Percentiles rank a stretch among this genome's conserved stretches.
Evolutionary conservation across 331 rosid genomes (phyloP).

Genomic region (Saraca asoca): DNA sequence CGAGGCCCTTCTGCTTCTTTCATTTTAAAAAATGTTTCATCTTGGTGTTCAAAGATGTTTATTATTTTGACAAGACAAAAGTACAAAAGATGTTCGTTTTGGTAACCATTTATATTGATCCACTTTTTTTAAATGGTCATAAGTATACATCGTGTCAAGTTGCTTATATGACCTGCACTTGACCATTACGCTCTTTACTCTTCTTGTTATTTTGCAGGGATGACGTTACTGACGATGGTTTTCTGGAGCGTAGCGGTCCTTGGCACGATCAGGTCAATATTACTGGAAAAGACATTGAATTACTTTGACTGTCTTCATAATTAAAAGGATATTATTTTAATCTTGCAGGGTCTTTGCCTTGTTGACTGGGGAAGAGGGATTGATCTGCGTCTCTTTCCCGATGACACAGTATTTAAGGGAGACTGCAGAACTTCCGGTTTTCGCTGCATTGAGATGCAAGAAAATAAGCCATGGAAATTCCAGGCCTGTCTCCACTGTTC

Average conservation of each 20-base stretch:
- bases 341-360: slow-evolving; percentile 87
- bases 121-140: slow-evolving; percentile 21
- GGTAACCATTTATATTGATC: slow-evolving; percentile 11
- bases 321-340: slow-evolving; percentile 21
- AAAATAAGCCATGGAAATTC: slow-evolving; percentile 74
- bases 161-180: slow-evolving; percentile 21
- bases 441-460: slow-evolving; percentile 93
- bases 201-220: slow-evolving; percentile 52
- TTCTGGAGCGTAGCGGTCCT: slow-evolving; percentile 63
- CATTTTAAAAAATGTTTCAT: slow-evolving; percentile 6
- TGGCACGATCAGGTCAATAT: slow-evolving; percentile 83
- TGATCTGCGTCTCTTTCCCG: slow-evolving; percentile 79
- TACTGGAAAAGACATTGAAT: slow-evolving; percentile 21
- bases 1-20: slow-evolving; percentile 1
- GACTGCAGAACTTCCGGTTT: slow-evolving; percentile 94
- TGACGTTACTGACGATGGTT: slow-evolving; percentile 58
- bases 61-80: slow-evolving; percentile 26
- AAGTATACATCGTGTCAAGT: neutral
- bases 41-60: slow-evolving; percentile 7
- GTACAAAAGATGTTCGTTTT: slow-evolving; percentile 23
- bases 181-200: slow-evolving; percentile 18
- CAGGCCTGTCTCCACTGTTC: slow-evolving; percentile 57
- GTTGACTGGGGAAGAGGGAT: slow-evolving; percentile 99
- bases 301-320: slow-evolving; percentile 18
- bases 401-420: slow-evolving; percentile 59